Base-by-base conservation (phyloP, 2,329 filamentous ascomycete genomes). In the Raffaelea ambrosiae region DNA sequence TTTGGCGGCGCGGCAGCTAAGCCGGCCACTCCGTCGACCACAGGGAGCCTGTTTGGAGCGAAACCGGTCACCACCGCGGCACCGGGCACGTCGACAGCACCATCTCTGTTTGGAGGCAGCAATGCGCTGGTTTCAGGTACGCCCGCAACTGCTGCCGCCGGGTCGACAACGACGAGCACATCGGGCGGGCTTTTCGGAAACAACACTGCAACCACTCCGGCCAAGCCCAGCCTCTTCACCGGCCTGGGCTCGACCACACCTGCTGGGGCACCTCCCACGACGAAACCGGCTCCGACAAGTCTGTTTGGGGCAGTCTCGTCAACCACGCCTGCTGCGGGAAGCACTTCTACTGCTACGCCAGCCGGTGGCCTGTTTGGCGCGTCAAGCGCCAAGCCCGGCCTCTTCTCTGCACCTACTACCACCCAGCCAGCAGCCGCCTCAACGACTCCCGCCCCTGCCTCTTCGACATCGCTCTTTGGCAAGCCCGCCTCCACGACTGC, bases 161-260 rank as follows among this genome's bases (percentile, higher is more conserved):
- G n/a, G n/a, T n/a, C n/a, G n/a, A n/a, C n/a, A n/a, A n/a, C n/a
- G n/a, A n/a, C n/a, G n/a, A n/a, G n/a, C n/a, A n/a, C 43, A 13
- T 14, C 23, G 4, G 43, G 46, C 14, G 46, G 48, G 26, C 19
- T 51, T 49, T 31, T 5, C 23, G 13, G 21, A 9, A 14, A 18
- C 43, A 7, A 16, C 33, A 20, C 35, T 5, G 55, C 63, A 41
- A 60, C 66, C 19, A 72, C 69, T 19, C 69, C 69, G 23, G 66
- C 67, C n/a, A 77, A 77, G 59, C 26, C 26, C 7, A 68, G 73
- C 16, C 51, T 66, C 46, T 70, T 76, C 48, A 55, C 58, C 22
- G 54, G 61, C n/a, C 56, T 76, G 31, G 64, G 66, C 47, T 78
- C 75, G 18, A 78, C 74, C 3, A 78, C 76, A 33, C 74, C 76